A percentile compares a stretch with the other conserved stretches of the same genome.
Evolutionary conservation across 257 asterid genomes (phyloP).

Genomic region (Lycium barbarum): DNA sequence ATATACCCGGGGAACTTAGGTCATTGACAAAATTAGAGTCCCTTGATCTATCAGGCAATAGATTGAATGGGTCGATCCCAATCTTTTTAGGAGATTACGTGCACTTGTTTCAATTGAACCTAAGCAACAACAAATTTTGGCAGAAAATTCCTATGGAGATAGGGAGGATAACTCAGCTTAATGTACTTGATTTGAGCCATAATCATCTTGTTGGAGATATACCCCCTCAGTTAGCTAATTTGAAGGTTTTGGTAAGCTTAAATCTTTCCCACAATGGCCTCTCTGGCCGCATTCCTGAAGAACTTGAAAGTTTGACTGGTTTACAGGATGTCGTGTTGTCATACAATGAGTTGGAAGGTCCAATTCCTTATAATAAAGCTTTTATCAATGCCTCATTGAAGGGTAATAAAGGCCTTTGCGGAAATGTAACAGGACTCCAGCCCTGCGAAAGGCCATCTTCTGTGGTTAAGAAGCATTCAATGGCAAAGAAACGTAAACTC

Average conservation of each 20-base stretch:
- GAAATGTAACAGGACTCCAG: background rate
- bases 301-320: background rate
- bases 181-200: too few relatives aligned
- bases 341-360: conserved; percentile 31
- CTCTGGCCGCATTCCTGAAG: too few relatives aligned
- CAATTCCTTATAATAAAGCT: background rate
- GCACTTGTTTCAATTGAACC: background rate
- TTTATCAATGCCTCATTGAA: conserved; percentile 2
- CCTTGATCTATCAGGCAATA: background rate
- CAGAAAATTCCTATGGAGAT: too few relatives aligned
- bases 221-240: too few relatives aligned
- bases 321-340: background rate
- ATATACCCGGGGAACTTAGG: background rate
- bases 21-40: background rate
- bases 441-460: background rate
- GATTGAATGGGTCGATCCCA: background rate
- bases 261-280: too few relatives aligned
- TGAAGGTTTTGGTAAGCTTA: too few relatives aligned
- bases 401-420: conserved; percentile 31
- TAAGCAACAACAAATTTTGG: background rate
- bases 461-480: background rate
- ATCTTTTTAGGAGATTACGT: background rate
- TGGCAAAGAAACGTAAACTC: background rate
- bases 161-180: too few relatives aligned
- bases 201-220: too few relatives aligned